Evolutionary conservation across 305 asterid species (phyloP), one percentile per base, ranked within the genome.

Genomic region (Withania somnifera): DNA sequence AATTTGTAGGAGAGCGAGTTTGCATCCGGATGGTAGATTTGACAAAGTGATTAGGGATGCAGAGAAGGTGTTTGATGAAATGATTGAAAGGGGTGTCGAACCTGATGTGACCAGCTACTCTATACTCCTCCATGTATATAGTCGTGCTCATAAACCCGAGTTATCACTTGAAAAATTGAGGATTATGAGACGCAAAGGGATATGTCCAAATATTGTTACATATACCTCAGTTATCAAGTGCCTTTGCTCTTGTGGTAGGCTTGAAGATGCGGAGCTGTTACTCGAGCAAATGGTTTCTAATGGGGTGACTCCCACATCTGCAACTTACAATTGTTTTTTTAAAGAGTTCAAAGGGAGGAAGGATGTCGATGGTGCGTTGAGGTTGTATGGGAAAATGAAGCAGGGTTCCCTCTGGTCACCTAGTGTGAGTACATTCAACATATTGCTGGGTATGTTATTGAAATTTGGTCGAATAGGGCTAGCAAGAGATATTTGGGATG

Each of bases 191-290:
- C 92, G 86, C 56, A 91, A 87, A 53, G 97, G 98, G 56, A 88
- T 95, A 79, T 88, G 86, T 61, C 97, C 95, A 4, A 90, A 84
- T 17, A 85, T 90, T 64, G 97, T 88, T 0, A 91, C 95, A 2
- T 92, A 92, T 81, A 93, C 97, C n/a, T 92, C 99, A 19, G 95
- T 92, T 2, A 81, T 92, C 40, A 95, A 93, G 84, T 95, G 98
- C 36, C 94, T 93, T 11, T 90, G 94, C 76, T 92, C 97, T 28
- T 91, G 97, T 85, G 97, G 93, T 80, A 88, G 94, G 77, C 84
- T 95, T 82, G 91, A 84, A n/a, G 98, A 91, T 38, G 99, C 95
- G 1, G 97, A 91, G 85, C 84, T 54, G 80, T 73, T 95, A 82
- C 84, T 95, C 53, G 84, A 82, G 38, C 93, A 87, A 84, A 93